These are phyloP conservation scores for Cladophialophora chaetospira DNA, from an alignment of 2,329 filamentous ascomycete genomes.

Conservation along the genomic window DNA sequence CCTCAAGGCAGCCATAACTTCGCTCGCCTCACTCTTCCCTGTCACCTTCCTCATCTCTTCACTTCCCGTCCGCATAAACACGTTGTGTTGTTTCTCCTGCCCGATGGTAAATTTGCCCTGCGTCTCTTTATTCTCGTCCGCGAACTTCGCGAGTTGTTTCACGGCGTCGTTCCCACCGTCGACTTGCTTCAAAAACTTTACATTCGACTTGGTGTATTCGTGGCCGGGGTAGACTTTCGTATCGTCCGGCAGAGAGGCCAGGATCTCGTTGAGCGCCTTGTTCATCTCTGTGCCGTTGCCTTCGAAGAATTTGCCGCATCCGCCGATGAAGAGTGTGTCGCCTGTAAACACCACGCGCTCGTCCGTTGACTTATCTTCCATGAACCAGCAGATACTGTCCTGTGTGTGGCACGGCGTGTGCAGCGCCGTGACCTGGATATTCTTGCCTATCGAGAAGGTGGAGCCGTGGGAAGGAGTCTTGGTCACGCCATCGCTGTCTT, in stretches of 20 bases:
- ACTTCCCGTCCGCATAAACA: slow-evolving; percentile 89
- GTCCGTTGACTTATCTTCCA: slow-evolving; percentile 65
- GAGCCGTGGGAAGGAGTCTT: slow-evolving; percentile 73
- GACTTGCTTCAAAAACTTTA: slow-evolving; percentile 66
- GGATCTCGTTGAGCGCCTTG: slow-evolving; percentile 81
- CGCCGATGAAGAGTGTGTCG: slow-evolving; percentile 92
- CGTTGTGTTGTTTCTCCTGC: slow-evolving; percentile 92
- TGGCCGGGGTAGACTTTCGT: slow-evolving; percentile 94
- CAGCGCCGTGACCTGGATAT: slow-evolving; percentile 80
- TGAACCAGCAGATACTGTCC: slow-evolving; percentile 94
- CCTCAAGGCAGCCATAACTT: slow-evolving; percentile 81
- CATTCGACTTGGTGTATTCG: slow-evolving; percentile 97
- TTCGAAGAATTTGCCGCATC: slow-evolving; percentile 95
- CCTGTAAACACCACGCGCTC: slow-evolving; percentile 88
- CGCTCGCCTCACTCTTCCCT: slow-evolving; percentile 74
- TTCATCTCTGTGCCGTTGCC: slow-evolving; percentile 89
- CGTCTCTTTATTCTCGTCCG: slow-evolving; percentile 78
- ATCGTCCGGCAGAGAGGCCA: slow-evolving; percentile 80
- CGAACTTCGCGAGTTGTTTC: slow-evolving; percentile 74
- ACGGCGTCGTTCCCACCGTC: slow-evolving; percentile 58
- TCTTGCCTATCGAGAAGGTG: slow-evolving; percentile 76
- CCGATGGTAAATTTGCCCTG: slow-evolving; percentile 96
- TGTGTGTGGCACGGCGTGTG: slow-evolving; percentile 98
- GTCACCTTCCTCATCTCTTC: slow-evolving; percentile 79
- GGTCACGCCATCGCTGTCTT: slow-evolving; percentile 78